phyloP scores from a whole-genome alignment of 192 early-diverging fungal genomes.

The Funneliformis mosseae region DNA sequence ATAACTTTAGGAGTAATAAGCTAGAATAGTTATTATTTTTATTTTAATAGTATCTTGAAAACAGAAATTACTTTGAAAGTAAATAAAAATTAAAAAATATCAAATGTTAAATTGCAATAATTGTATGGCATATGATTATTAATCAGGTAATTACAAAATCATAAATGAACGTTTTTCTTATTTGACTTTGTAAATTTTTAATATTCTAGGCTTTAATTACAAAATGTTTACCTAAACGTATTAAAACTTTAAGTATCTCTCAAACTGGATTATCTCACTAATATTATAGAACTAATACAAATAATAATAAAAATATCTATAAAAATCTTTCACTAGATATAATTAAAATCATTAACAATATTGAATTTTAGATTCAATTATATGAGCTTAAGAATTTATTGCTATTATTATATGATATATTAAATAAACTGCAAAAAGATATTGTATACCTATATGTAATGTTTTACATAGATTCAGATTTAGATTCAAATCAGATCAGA shows the following conservation, averaged over 20 bases:
- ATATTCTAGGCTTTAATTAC: background rate
- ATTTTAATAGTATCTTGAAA: background rate
- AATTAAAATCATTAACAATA: background rate
- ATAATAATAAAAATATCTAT: background rate
- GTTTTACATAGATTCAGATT: too few relatives aligned
- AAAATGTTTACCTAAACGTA: background rate
- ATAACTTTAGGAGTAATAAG: background rate
- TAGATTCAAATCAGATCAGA: too few relatives aligned
- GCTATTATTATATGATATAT: background rate
- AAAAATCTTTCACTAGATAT: background rate
- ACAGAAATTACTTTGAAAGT: background rate
- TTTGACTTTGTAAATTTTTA: background rate
- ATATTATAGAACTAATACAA: background rate
- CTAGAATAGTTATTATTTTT: background rate
- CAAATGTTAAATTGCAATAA: too few relatives aligned
- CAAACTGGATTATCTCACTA: too few relatives aligned
- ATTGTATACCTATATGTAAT: background rate
- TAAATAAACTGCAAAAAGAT: slow-evolving; percentile 5
- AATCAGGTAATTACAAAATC: too few relatives aligned
- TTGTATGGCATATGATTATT: too few relatives aligned
- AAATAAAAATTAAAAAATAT: too few relatives aligned
- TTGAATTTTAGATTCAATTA: background rate
- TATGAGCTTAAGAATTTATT: background rate
- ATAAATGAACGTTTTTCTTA: too few relatives aligned
- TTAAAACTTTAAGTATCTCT: too few relatives aligned